These are phyloP conservation scores for Ganoderma leucocontextum DNA, from an alignment of 1,284 basidiomycete genomes.

Conservation along the genomic window DNA sequence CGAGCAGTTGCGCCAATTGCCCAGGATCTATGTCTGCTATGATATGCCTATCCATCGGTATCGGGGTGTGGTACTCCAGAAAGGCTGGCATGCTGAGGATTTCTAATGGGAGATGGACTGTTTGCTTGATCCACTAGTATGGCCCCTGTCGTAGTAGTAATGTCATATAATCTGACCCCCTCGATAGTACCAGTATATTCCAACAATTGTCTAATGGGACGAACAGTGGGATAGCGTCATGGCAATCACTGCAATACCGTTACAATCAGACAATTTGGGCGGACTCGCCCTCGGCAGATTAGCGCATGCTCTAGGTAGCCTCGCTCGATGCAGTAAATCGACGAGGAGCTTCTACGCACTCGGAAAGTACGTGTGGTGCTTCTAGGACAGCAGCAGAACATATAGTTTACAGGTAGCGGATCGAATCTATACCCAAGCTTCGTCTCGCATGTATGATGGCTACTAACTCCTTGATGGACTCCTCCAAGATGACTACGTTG, in stretches of 20 bases:
- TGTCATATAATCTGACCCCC: not conserved
- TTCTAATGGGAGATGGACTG: not conserved
- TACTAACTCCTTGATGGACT: constrained; percentile 93
- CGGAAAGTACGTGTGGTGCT: not conserved
- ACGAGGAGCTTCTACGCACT: not conserved
- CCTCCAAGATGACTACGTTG: constrained; percentile 95
- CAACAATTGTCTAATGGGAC: not conserved
- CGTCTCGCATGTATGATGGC: constrained; percentile 88
- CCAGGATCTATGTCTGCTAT: constrained; percentile 6
- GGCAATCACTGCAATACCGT: no score
- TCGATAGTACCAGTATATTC: not conserved
- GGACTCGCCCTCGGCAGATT: no score
- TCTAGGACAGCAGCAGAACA: constrained; percentile 4
- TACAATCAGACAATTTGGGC: no score
- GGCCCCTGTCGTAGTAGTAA: no score
- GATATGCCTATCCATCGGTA: not conserved
- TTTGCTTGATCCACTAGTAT: not conserved
- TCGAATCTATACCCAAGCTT: constrained; percentile 86
- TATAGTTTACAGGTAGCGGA: constrained; percentile 70
- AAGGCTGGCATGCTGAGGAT: not conserved
- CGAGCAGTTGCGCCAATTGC: not conserved
- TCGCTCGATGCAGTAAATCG: not conserved
- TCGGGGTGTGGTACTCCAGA: not conserved
- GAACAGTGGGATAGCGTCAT: not conserved
- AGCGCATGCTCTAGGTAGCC: not conserved